Percentiles rank a stretch among this genome's conserved stretches.
Evolutionary conservation across 257 asterid genomes (phyloP).

Genomic region (Ajuga chamaepitys): DNA sequence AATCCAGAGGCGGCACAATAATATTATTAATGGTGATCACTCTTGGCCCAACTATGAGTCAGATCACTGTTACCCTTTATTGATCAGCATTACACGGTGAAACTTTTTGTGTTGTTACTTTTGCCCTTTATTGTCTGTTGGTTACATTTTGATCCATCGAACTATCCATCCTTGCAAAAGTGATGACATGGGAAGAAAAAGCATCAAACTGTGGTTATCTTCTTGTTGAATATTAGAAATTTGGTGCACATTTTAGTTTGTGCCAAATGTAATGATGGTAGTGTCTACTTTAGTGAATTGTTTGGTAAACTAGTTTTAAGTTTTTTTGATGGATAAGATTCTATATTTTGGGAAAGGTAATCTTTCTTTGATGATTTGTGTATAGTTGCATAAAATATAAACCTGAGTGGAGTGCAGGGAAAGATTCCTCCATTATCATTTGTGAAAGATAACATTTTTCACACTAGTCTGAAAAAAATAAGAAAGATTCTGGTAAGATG

Average conservation of each 20-base stretch:
- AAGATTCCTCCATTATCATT: constrained; percentile 21
- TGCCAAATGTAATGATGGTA: not conserved
- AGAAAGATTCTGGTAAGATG: constrained; percentile 18
- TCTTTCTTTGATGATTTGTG: not conserved
- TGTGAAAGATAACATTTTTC: constrained; percentile 5
- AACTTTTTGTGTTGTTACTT: not conserved
- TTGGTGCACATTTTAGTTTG: constrained; percentile 2
- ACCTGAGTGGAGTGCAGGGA: constrained; percentile 1
- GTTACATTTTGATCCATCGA: not conserved
- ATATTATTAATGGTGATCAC: constrained; percentile 34
- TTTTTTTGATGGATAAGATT: not conserved
- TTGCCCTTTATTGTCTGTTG: not conserved
- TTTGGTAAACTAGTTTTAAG: not conserved
- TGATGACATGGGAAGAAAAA: constrained; percentile 3
- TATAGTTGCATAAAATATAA: not conserved
- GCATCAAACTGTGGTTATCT: constrained; percentile 7
- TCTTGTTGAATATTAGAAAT: not conserved
- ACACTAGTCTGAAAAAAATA: constrained; percentile 4
- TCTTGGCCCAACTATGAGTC: constrained; percentile 89
- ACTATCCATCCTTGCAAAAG: constrained; percentile 11
- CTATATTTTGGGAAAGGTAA: constrained; percentile 3
- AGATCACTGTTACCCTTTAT: constrained; percentile 84
- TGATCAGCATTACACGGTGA: constrained; percentile 50
- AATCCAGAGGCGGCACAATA: constrained; percentile 61
- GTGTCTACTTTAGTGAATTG: not conserved